Evolutionary conservation across 1,284 basidiomycete genomes (phyloP).

Genomic region (Meira miltonrushii): DNA sequence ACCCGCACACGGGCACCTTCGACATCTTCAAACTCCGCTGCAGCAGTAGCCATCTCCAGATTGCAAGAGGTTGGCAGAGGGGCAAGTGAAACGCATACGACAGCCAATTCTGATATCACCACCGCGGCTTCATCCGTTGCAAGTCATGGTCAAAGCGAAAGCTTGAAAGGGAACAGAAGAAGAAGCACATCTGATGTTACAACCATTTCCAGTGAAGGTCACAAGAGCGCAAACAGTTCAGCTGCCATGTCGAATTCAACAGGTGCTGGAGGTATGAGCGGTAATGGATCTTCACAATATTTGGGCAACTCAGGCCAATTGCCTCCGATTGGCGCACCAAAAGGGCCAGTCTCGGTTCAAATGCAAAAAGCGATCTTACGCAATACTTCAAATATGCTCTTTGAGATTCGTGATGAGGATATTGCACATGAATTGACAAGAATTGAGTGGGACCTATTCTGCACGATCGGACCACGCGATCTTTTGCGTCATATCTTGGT

Average conservation of each 20-base stretch:
- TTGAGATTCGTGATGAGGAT: constrained; percentile 31
- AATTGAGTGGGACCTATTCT: constrained; percentile 40
- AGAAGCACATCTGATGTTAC: constrained; percentile 13
- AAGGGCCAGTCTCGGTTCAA: not conserved
- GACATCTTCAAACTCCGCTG: not conserved
- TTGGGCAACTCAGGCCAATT: not conserved
- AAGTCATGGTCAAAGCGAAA: not conserved
- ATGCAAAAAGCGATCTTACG: constrained; percentile 29
- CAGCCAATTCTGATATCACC: not conserved
- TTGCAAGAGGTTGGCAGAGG: not conserved
- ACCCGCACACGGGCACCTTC: not conserved
- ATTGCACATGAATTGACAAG: constrained; percentile 41
- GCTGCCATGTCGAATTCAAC: constrained; percentile 6
- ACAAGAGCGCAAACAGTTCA: not conserved
- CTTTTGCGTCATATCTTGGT: constrained; percentile 43
- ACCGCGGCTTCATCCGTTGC: not conserved
- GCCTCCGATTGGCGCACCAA: not conserved
- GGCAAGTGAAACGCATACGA: not conserved
- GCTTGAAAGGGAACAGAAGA: not conserved
- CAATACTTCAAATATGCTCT: constrained; percentile 33
- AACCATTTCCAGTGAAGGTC: constrained; percentile 5
- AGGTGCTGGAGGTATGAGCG: not conserved
- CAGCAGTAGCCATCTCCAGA: not conserved
- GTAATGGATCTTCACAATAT: not conserved
- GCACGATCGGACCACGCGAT: constrained; percentile 38